Base-by-base conservation (phyloP, 2,329 filamentous ascomycete species). In the Phialophora macrospora region DNA sequence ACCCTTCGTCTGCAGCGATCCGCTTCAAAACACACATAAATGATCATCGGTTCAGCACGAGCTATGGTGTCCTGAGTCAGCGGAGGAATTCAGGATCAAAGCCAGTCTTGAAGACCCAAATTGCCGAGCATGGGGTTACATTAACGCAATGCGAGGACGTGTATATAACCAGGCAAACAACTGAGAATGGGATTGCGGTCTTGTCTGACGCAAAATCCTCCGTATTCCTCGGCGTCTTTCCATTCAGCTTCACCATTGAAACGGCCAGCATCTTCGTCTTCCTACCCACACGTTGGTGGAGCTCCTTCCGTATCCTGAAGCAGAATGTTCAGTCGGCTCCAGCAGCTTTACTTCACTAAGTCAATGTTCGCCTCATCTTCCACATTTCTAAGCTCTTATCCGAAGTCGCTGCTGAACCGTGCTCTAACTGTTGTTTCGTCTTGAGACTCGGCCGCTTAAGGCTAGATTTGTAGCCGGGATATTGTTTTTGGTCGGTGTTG, bases 1-100 rank as follows among this genome's bases (percentile, higher is more conserved):
- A 96, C 90, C 75, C 90, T 99, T 75, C 92, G 95, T 78, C 88
- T 98, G 73, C 88, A 92, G 81, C 84, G 83, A 78, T 65, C 60
- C 12, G 30, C 60, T 7, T 63, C 60, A 17, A 69, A 69, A 55
- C 51, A 59, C 46, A 75, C 79, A 76, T 77, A 69, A 26, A 52
- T n/a, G 7, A 22, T 28, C 38, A 6, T 44, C 38, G 38, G 17
- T n/a, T 44, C 38, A 20, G 14, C 38, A n/a, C 38, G 38, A 44
- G 38, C 38, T 44, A 44, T 44, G 17, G 17, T 20, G 2, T n/a
- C 17, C 6, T 8, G 38, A 52, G 46, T 48, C 41, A 51, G 38
- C 24, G 26, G 34, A 63, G 32, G 9, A 17, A 34, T 24, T 24
- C 34, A 6, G 44, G 22, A 46, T 49, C 22, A 55, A 30, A 48